These are phyloP conservation scores for Sextonia rubra DNA, from an alignment of 164 flowering plant species.

Conservation along the genomic window DNA sequence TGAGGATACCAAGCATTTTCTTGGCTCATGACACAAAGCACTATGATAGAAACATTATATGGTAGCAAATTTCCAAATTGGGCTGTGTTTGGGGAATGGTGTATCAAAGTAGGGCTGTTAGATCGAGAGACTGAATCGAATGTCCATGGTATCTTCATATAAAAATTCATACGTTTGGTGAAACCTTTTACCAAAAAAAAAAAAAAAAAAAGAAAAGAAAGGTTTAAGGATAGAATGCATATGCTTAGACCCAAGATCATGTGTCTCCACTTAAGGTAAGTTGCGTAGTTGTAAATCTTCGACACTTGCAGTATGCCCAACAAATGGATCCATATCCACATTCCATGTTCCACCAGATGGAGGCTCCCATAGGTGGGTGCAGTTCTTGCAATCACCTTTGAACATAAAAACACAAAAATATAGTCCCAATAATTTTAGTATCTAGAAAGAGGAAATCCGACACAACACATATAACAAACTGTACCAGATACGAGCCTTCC, in stretches of 20 bases:
- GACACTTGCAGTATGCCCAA: conserved; percentile 88
- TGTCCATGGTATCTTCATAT: no score
- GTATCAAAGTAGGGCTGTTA: no score
- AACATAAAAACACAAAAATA: conserved; percentile 9
- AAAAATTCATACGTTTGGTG: no score
- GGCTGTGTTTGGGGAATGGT: no score
- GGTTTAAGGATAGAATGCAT: no score
- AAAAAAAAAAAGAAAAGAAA: no score
- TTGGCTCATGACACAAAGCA: neutral
- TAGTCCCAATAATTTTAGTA: neutral
- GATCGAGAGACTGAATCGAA: no score
- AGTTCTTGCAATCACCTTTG: conserved; percentile 86
- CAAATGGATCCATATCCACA: conserved; percentile 62
- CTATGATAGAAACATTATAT: no score
- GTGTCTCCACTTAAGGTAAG: no score
- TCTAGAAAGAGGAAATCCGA: neutral
- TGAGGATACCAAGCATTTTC: neutral
- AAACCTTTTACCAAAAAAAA: no score
- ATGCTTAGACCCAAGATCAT: no score
- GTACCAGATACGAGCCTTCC: conserved; percentile 95
- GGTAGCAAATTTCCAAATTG: no score
- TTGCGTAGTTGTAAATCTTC: conserved; percentile 83
- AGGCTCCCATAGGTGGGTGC: conserved; percentile 90
- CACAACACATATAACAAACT: neutral
- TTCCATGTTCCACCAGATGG: conserved; percentile 74